A percentile compares a stretch with the other conserved stretches of the same genome.
Evolutionary conservation across 2,329 filamentous ascomycete genomes (phyloP).

Genomic region (Arthrobotrys pseudoclavata): DNA sequence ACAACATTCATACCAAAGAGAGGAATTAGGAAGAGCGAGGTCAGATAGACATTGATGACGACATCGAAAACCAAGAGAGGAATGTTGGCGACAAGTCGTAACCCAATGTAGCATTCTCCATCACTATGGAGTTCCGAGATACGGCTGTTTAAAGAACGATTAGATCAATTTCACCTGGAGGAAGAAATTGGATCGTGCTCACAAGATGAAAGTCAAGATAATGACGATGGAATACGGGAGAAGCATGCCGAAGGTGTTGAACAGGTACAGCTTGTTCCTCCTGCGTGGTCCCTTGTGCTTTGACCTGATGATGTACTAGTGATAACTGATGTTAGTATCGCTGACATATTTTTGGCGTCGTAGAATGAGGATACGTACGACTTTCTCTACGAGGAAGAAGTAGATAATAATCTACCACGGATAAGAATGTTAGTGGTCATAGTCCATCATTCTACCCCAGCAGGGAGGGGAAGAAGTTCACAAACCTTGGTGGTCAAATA

Average conservation of each 20-base stretch:
- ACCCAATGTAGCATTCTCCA: slow-evolving; percentile 74
- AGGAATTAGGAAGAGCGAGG: slow-evolving; percentile 74
- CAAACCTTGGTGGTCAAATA: slow-evolving; percentile 75
- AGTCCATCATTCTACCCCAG: slow-evolving; percentile 3
- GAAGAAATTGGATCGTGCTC: slow-evolving; percentile 62
- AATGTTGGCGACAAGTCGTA: slow-evolving; percentile 73
- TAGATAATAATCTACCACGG: slow-evolving; percentile 69
- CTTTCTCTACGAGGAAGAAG: slow-evolving; percentile 76
- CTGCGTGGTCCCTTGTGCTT: slow-evolving; percentile 69
- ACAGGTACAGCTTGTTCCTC: slow-evolving; percentile 73
- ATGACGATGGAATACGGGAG: slow-evolving; percentile 67
- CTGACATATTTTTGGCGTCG: not conserved
- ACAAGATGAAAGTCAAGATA: slow-evolving; percentile 75
- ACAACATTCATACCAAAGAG: slow-evolving; percentile 68
- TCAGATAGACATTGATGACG: slow-evolving; percentile 75
- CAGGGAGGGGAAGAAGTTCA: not conserved
- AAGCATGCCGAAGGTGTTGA: slow-evolving; percentile 74
- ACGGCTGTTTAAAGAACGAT: slow-evolving; percentile 67
- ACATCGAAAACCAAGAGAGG: slow-evolving; percentile 75
- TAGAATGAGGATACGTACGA: slow-evolving; percentile 66
- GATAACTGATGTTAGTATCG: not conserved
- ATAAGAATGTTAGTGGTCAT: slow-evolving; percentile 10
- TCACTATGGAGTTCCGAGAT: slow-evolving; percentile 71
- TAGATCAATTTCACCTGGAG: not conserved
- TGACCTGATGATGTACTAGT: slow-evolving; percentile 72